These are phyloP conservation scores for Xylariales sp. DNA, from an alignment of 2,329 filamentous ascomycete species.

Conservation along the genomic window DNA sequence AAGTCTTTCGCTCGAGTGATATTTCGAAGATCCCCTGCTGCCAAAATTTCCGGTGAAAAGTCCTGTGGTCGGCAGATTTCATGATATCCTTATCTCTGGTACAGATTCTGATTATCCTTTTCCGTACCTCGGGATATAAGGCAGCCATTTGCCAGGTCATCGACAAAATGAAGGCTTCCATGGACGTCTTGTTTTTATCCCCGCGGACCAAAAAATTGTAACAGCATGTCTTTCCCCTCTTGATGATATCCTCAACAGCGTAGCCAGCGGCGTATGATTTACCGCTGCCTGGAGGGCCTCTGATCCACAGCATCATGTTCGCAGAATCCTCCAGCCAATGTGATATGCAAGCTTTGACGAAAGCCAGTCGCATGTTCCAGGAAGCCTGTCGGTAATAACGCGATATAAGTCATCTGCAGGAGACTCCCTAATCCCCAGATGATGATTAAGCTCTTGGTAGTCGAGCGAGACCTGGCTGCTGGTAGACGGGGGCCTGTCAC, in stretches of 20 bases:
- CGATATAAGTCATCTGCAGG: constrained; percentile 16
- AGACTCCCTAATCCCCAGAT: constrained; percentile 10
- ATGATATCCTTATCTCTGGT: constrained; percentile 15
- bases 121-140: constrained; percentile 11
- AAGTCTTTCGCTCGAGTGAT: constrained; percentile 9
- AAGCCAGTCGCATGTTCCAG: constrained; percentile 22
- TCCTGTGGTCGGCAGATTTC: constrained; percentile 17
- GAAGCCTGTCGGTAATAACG: constrained; percentile 12
- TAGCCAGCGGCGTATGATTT: constrained; percentile 29
- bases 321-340: constrained; percentile 13
- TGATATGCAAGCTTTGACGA: constrained; percentile 6
- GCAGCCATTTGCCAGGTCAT: constrained; percentile 31
- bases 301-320: constrained; percentile 23
- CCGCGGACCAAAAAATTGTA: constrained; percentile 32
- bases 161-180: constrained; percentile 22
- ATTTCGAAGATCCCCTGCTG: constrained; percentile 19
- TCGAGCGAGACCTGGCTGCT: too few species aligned
- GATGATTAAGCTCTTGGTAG: constrained; percentile 17
- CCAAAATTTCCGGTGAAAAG: constrained; percentile 24
- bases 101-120: constrained; percentile 16
- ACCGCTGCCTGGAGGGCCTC: constrained; percentile 25
- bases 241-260: constrained; percentile 19
- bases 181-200: constrained; percentile 20
- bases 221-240: constrained; percentile 14
- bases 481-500: too few species aligned